Conservation (phyloP, 2,329 filamentous ascomycete species). For the Fusarium sp. region DNA sequence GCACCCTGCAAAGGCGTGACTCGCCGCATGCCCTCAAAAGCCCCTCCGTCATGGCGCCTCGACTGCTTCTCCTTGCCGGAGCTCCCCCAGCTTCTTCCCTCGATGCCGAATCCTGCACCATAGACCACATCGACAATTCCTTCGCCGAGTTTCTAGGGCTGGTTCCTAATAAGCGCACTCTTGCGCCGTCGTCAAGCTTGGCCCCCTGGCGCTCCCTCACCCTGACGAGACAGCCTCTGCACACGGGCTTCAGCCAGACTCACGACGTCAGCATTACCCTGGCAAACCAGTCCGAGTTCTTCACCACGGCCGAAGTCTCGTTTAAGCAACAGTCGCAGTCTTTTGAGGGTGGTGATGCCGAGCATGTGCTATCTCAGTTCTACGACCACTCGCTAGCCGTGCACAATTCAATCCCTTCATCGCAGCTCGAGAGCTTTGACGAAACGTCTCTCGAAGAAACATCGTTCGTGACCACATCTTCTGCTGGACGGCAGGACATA, state of each 20-base stretch:
- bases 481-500: slow-evolving; percentile 42
- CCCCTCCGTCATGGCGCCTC: slow-evolving; percentile 42
- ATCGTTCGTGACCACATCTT: slow-evolving; percentile 55
- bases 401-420: slow-evolving; percentile 73
- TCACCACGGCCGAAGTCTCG: slow-evolving; percentile 58
- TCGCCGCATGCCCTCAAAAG: not conserved
- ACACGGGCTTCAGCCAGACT: slow-evolving; percentile 64
- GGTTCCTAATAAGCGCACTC: not conserved
- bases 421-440: slow-evolving; percentile 60
- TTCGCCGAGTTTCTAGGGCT: slow-evolving; percentile 46
- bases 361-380: slow-evolving; percentile 68
- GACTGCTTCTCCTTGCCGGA: slow-evolving; percentile 54
- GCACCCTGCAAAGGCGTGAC: not conserved
- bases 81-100: slow-evolving; percentile 50
- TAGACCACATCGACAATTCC: slow-evolving; percentile 43
- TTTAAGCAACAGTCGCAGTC: slow-evolving; percentile 40
- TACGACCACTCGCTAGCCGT: slow-evolving; percentile 81
- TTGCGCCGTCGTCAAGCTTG: slow-evolving; percentile 48
- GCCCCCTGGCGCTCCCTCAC: slow-evolving; percentile 67
- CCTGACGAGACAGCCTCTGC: slow-evolving; percentile 57
- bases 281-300: slow-evolving; percentile 57
- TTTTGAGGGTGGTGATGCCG: slow-evolving; percentile 49
- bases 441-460: slow-evolving; percentile 44
- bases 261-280: slow-evolving; percentile 53
- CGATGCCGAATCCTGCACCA: slow-evolving; percentile 46